A percentile compares a stretch with the other conserved stretches of the same genome.
Evolutionary conservation across 2,329 filamentous ascomycete species (phyloP).

Genomic region (Verticillium dahliae): DNA sequence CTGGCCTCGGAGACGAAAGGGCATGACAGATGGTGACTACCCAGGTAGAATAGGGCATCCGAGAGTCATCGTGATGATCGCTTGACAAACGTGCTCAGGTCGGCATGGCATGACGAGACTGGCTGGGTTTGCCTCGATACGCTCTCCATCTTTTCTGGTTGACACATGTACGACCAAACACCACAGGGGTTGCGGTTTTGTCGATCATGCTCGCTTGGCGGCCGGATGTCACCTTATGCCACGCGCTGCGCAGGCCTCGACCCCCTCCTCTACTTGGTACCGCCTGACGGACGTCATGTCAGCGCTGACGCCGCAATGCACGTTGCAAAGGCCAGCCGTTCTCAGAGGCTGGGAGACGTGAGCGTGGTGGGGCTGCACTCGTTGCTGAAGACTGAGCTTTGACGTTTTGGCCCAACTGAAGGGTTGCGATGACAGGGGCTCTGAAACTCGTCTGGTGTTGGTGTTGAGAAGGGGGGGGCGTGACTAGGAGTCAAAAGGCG

Average conservation of each 20-base stretch:
- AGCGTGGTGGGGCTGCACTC: not conserved
- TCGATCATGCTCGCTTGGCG: not conserved
- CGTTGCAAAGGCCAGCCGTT: not conserved
- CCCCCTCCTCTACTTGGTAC: not conserved
- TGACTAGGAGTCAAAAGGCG: not conserved
- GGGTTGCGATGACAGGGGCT: conserved; percentile 3
- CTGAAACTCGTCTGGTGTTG: conserved; percentile 1
- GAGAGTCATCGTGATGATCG: not conserved
- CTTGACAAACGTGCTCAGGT: not conserved
- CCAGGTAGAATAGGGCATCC: not conserved
- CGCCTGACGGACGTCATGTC: not conserved
- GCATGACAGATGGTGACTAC: not conserved
- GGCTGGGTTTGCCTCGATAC: not conserved
- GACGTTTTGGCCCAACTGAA: not conserved
- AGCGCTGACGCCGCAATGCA: not conserved
- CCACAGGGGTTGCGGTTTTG: not conserved
- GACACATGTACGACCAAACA: not conserved
- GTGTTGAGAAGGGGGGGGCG: not conserved
- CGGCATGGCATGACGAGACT: not conserved
- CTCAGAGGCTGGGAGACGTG: not conserved
- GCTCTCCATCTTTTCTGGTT: not conserved
- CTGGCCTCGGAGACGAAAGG: not conserved
- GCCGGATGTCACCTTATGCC: not conserved
- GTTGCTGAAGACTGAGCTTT: not conserved
- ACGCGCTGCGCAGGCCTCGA: not conserved